A percentile compares a stretch with the other conserved stretches of the same genome.
Evolutionary conservation across 139 green algal genomes (phyloP).

Genomic region (Volvox africanus): DNA sequence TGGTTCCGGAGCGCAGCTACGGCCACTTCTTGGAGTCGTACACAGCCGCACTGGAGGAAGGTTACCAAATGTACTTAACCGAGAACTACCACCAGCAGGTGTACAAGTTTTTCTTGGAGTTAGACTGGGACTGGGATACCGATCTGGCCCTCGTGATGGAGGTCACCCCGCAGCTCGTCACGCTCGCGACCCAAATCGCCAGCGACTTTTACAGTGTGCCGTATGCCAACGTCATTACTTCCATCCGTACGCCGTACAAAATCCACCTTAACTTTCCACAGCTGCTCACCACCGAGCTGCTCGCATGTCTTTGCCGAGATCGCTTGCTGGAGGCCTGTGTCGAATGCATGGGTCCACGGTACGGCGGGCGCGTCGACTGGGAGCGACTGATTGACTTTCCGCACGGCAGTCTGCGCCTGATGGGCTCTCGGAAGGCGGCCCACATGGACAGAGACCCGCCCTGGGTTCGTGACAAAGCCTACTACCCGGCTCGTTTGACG

Average conservation of each 20-base stretch:
- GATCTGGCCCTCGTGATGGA: conserved; percentile 48
- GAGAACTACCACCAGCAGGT: conserved; percentile 53
- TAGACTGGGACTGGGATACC: conserved; percentile 65
- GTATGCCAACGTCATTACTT: conserved; percentile 22
- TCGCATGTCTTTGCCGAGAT: conserved; percentile 51
- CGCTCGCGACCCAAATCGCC: background rate
- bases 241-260: conserved; percentile 68
- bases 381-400: conserved; percentile 68
- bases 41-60: conserved; percentile 10
- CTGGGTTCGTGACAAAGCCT: conserved; percentile 63
- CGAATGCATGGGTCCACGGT: background rate
- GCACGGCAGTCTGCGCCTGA: conserved; percentile 68
- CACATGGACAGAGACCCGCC: conserved; percentile 57
- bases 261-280: conserved; percentile 71
- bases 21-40: conserved; percentile 48
- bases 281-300: conserved; percentile 62
- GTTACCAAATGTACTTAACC: conserved; percentile 51
- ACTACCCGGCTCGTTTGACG: conserved; percentile 24
- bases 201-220: background rate
- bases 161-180: conserved; percentile 21
- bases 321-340: conserved; percentile 38
- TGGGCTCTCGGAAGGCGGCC: conserved; percentile 60
- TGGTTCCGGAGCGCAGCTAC: conserved; percentile 35
- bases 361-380: conserved; percentile 57
- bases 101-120: conserved; percentile 62